Evolutionary conservation across 768 basidiomycete species (phyloP).

Genomic region (Boletus pseudo-olivaceus): DNA sequence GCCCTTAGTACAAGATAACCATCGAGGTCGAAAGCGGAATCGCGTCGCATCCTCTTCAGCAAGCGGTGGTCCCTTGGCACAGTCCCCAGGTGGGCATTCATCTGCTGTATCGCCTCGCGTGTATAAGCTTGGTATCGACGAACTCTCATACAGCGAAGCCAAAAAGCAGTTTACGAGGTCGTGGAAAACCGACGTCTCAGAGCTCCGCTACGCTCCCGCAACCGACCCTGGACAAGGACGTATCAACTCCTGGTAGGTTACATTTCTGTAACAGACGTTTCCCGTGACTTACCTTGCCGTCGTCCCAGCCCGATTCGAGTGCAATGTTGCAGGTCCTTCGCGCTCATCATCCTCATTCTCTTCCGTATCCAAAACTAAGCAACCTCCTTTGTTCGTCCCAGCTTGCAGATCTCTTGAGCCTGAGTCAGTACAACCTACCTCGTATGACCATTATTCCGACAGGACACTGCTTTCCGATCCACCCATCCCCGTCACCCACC

Average conservation of each 20-base stretch:
- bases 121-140: slow-evolving; percentile 7
- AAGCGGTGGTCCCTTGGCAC: neutral
- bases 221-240: neutral
- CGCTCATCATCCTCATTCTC: slow-evolving; percentile 4
- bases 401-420: slow-evolving; percentile 8
- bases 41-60: slow-evolving; percentile 19
- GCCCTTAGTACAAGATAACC: neutral
- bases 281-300: slow-evolving; percentile 2
- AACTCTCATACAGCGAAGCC: slow-evolving; percentile 3
- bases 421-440: slow-evolving; percentile 1
- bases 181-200: slow-evolving; percentile 6
- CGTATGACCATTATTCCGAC: neutral
- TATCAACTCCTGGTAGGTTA: slow-evolving; percentile 13
- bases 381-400: neutral
- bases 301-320: slow-evolving; percentile 10
- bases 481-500: slow-evolving; percentile 21
- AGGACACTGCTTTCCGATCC: slow-evolving; percentile 11
- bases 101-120: slow-evolving; percentile 1
- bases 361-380: slow-evolving; percentile 10
- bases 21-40: slow-evolving; percentile 22
- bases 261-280: neutral
- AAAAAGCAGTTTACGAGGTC: slow-evolving; percentile 7
- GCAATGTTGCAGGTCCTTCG: slow-evolving; percentile 8
- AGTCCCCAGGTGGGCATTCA: slow-evolving; percentile 21
- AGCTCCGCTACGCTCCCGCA: neutral